Evolutionary conservation across 1,284 basidiomycete genomes (phyloP).

Genomic region (Vanrija humicola): DNA sequence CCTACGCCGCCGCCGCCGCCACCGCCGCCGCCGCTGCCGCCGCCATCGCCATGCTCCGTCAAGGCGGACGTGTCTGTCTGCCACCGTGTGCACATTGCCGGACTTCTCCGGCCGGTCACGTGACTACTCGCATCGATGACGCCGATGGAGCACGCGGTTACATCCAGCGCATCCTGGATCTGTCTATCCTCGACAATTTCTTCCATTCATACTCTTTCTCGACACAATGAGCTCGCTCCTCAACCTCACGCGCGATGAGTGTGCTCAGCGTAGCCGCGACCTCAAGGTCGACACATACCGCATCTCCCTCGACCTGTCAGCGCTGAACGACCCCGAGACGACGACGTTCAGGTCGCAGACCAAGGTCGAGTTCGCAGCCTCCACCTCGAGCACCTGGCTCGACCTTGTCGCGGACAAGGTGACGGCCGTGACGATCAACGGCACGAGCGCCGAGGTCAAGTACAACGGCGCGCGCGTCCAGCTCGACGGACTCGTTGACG

Average conservation of each 20-base stretch:
- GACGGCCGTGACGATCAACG: slow-evolving; percentile 1
- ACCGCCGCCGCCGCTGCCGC: too few species aligned
- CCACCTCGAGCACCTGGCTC: slow-evolving; percentile 2
- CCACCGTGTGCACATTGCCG: too few species aligned
- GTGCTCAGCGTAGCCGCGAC: neutral
- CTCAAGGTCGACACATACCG: slow-evolving; percentile 5
- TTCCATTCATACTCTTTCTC: neutral
- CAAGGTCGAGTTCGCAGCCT: slow-evolving; percentile 1
- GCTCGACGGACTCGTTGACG: neutral
- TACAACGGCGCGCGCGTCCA: slow-evolving; percentile 9
- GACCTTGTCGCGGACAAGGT: slow-evolving; percentile 8
- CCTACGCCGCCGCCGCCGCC: too few species aligned
- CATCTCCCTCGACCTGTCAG: slow-evolving; percentile 4
- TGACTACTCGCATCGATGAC: too few species aligned
- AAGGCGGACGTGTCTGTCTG: too few species aligned
- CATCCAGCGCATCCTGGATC: too few species aligned
- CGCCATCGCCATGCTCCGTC: too few species aligned
- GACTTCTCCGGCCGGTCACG: too few species aligned
- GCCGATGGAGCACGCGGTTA: too few species aligned
- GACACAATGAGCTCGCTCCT: neutral
- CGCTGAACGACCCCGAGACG: slow-evolving; percentile 4
- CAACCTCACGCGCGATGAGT: slow-evolving; percentile 12
- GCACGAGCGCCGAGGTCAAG: neutral
- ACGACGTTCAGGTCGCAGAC: slow-evolving; percentile 1
- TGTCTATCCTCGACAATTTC: neutral